phyloP scores from a whole-genome alignment of 2,329 filamentous ascomycete species.

The Exophiala dermatitidis region DNA sequence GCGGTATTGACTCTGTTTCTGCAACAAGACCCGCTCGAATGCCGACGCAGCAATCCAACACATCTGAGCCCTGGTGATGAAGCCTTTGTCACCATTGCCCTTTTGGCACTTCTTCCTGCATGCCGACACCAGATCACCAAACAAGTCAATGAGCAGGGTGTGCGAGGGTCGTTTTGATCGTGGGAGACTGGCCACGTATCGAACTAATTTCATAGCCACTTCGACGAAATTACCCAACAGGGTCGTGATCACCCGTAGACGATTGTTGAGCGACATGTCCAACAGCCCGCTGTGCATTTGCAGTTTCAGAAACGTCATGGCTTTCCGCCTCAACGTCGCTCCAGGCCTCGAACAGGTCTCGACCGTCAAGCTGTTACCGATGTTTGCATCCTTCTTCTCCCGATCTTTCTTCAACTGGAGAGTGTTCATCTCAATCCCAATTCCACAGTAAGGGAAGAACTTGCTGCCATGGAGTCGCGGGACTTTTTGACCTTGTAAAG shows the following conservation, averaged over 20 bases:
- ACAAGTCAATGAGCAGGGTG: slow-evolving; percentile 57
- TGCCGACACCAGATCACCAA: slow-evolving; percentile 58
- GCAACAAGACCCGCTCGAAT: slow-evolving; percentile 59
- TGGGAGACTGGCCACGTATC: slow-evolving; percentile 55
- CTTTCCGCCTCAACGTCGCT: slow-evolving; percentile 70
- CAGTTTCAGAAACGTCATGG: slow-evolving; percentile 68
- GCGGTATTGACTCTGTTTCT: slow-evolving; percentile 64
- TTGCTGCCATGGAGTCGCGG: slow-evolving; percentile 41
- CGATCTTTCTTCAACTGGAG: slow-evolving; percentile 67
- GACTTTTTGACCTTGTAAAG: slow-evolving; percentile 48
- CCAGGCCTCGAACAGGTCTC: slow-evolving; percentile 67
- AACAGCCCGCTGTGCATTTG: slow-evolving; percentile 79
- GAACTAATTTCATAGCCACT: slow-evolving; percentile 65
- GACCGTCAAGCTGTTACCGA: slow-evolving; percentile 70
- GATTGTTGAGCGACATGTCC: slow-evolving; percentile 69
- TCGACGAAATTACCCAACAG: slow-evolving; percentile 68
- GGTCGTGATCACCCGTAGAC: slow-evolving; percentile 62
- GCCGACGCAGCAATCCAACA: slow-evolving; percentile 61
- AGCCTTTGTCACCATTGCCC: slow-evolving; percentile 46
- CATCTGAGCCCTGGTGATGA: slow-evolving; percentile 53
- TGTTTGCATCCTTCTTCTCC: slow-evolving; percentile 48
- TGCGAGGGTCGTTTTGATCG: slow-evolving; percentile 49
- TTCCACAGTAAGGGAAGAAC: slow-evolving; percentile 85
- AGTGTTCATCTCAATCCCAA: slow-evolving; percentile 64
- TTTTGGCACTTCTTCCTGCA: slow-evolving; percentile 50